Conservation (phyloP, 176 grass and related monocot species). For the Juncus effusus region DNA sequence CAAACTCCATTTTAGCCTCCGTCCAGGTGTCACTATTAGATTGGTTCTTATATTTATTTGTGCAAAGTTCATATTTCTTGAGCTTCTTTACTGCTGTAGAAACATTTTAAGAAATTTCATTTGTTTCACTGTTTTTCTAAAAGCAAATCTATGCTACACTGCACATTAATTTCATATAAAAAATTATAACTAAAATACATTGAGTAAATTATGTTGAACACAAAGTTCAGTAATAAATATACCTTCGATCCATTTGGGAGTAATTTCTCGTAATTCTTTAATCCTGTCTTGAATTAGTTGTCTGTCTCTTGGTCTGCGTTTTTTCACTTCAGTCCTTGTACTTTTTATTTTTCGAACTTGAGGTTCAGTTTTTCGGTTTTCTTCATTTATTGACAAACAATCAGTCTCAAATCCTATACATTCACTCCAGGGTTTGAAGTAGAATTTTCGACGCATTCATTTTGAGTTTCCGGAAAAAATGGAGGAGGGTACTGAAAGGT, state of each 20-base stretch:
- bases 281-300: constrained; percentile 77
- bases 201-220: no score
- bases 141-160: constrained; percentile 82
- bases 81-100: constrained; percentile 57
- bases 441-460: constrained; percentile 23
- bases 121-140: constrained; percentile 56
- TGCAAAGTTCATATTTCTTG: no score
- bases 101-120: constrained; percentile 65
- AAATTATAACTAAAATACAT: no score
- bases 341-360: constrained; percentile 32
- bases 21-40: background rate
- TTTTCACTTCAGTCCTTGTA: constrained; percentile 37
- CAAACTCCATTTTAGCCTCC: constrained; percentile 30
- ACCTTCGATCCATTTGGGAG: constrained; percentile 70
- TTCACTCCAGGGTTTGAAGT: constrained; percentile 30
- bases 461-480: background rate
- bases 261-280: constrained; percentile 61
- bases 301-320: constrained; percentile 65
- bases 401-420: constrained; percentile 22
- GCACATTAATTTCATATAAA: no score
- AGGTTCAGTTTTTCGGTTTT: background rate
- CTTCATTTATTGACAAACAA: constrained; percentile 8
- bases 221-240: no score
- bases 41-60: no score
- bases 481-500: background rate